Evolutionary conservation across 2,329 filamentous ascomycete genomes (phyloP), one percentile per base, ranked within the genome.

Genomic region (Scedosporium dehoogii): DNA sequence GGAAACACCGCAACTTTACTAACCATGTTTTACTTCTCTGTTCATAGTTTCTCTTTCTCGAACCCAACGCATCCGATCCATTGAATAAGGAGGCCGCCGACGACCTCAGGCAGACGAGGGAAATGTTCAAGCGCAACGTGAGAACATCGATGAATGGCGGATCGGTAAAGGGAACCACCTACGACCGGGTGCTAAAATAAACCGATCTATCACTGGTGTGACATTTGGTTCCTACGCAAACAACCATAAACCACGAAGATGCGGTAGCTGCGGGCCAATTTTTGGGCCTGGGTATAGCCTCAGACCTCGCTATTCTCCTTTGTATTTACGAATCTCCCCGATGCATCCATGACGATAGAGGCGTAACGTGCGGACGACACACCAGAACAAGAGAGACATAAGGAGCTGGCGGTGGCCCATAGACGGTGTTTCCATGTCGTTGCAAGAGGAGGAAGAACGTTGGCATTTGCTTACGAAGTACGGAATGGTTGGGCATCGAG

Each of bases 61-160:
- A 99, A 74, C 94, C 94, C 18, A 99, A 99, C 72, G 92, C 94
- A 9, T 92, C 90, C 58, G 94, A 99, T 72, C 94, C 94, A n/a
- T 79, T 99, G 65, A 99, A 99, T 77, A 97, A 99, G 80, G 93
- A 97, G 71, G 94, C 94, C 0, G 94, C 94, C 3, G 92, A 97
- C 65, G 94, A 97, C 72, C 79, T 99, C 68, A 86, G 93, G 69
- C 81, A 81, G 58, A 96, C 94, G 74, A 80, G 92, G 44, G 94
- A 97, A 61, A 85, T 81, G 33, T 99, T 99, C 78, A 94, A 92
- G 81, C 82, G 91, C 65, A 97, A 97, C 71, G 94, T 97, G 46
- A 84, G 90, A 70, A 82, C 81, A 23, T 83, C 91, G 6, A 96
- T 99, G 90, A 81, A 79, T 3, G 94, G 94, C 60, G 91, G 92